Percentiles rank a stretch among this genome's conserved stretches.
These are phyloP conservation scores for Fusarium mangiferae DNA, from an alignment of 2,329 filamentous ascomycete species.

Conservation along the genomic window DNA sequence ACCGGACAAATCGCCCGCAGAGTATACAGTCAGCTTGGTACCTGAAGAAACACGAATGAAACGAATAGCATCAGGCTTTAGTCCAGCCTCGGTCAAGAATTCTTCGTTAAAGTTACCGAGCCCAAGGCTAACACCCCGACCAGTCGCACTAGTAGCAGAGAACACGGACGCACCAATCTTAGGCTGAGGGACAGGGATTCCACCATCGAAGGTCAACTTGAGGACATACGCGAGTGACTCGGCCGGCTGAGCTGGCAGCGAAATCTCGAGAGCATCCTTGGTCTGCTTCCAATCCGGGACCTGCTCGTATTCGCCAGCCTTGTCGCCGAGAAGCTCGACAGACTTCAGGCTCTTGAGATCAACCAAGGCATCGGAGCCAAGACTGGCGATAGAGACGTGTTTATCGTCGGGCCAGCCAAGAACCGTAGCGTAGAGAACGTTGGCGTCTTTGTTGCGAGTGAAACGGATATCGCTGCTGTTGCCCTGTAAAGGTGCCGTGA, in stretches of 20 bases:
- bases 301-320: background rate
- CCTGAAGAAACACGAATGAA: slow-evolving; percentile 1
- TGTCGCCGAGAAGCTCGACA: background rate
- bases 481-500: background rate
- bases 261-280: slow-evolving; percentile 1
- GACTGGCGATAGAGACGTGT: background rate
- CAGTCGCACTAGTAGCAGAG: background rate
- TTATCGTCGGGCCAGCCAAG: slow-evolving; percentile 7
- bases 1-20: background rate
- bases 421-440: slow-evolving; percentile 2
- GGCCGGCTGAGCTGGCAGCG: background rate
- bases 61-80: background rate
- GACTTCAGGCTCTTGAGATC: background rate
- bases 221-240: slow-evolving; percentile 1
- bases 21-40: background rate
- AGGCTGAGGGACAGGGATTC: slow-evolving; percentile 1
- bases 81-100: slow-evolving; percentile 2
- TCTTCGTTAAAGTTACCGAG: background rate
- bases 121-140: background rate
- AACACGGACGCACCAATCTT: background rate
- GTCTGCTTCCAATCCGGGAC: background rate
- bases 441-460: background rate
- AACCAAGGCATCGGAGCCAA: background rate
- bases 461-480: slow-evolving; percentile 21
- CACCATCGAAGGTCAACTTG: background rate